Conservation (phyloP, 352 stramenopile genomes). For the Globisporangium polare region DNA sequence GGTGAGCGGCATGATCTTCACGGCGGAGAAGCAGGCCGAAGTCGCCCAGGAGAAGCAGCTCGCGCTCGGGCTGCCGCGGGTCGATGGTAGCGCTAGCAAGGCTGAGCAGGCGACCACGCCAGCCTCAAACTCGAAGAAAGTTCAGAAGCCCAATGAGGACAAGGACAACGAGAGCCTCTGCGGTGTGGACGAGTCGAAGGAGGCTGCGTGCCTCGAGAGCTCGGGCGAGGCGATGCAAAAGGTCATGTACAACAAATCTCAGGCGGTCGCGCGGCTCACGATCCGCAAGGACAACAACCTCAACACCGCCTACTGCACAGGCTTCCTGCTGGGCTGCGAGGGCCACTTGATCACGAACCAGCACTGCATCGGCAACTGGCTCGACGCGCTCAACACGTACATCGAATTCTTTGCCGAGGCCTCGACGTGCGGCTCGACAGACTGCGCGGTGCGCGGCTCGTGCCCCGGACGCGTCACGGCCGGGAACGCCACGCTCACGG, state of each 20-base stretch:
- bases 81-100: background rate
- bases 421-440: slow-evolving; percentile 26
- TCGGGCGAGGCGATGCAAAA: slow-evolving; percentile 18
- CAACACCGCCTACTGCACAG: slow-evolving; percentile 63
- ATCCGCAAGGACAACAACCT: slow-evolving; percentile 64
- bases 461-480: slow-evolving; percentile 42
- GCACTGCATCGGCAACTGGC: slow-evolving; percentile 58
- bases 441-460: slow-evolving; percentile 29
- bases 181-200: slow-evolving; percentile 58
- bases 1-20: slow-evolving; percentile 46
- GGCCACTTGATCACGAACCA: slow-evolving; percentile 79
- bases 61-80: slow-evolving; percentile 22
- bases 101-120: background rate
- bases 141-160: slow-evolving; percentile 9
- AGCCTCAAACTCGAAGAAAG: slow-evolving; percentile 7
- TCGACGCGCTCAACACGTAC: slow-evolving; percentile 65
- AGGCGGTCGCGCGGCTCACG: slow-evolving; percentile 52
- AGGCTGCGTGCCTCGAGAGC: slow-evolving; percentile 52
- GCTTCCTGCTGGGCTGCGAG: slow-evolving; percentile 68
- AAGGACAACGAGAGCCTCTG: slow-evolving; percentile 57
- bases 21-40: slow-evolving; percentile 26
- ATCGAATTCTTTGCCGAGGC: slow-evolving; percentile 69
- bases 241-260: slow-evolving; percentile 42
- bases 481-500: slow-evolving; percentile 31
- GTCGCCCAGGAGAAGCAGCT: slow-evolving; percentile 17